Percentiles rank a stretch among this genome's conserved stretches.
Conservation (phyloP, 1,284 basidiomycete species). For the Moniliophthora roreri region DNA sequence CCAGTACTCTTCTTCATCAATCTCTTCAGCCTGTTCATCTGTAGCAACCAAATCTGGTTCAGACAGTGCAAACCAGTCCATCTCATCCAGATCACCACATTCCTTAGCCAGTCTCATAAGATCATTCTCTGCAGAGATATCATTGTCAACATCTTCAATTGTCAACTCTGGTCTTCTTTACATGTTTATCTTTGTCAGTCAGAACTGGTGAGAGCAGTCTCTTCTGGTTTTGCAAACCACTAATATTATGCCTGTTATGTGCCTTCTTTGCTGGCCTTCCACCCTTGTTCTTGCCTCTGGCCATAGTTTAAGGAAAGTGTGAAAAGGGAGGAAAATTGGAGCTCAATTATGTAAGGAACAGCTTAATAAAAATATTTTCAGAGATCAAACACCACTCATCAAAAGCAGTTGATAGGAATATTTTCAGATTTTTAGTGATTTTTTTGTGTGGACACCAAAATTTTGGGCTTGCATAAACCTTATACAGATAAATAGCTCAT, state of each 20-base stretch:
- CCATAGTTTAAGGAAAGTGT: background rate
- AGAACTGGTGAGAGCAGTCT: too few relatives aligned
- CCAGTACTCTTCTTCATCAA: background rate
- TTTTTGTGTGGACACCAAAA: constrained; percentile 13
- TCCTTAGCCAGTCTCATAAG: too few relatives aligned
- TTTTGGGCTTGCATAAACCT: too few relatives aligned
- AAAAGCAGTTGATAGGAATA: constrained; percentile 8
- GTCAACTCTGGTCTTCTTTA: background rate
- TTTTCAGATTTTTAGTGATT: constrained; percentile 13
- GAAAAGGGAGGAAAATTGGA: background rate
- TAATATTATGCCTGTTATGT: background rate
- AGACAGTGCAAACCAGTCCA: background rate
- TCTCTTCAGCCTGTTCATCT: background rate
- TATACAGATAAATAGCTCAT: too few relatives aligned
- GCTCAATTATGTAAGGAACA: background rate
- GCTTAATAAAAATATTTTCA: background rate
- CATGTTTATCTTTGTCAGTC: background rate
- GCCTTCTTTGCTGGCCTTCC: background rate
- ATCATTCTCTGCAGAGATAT: too few relatives aligned
- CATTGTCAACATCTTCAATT: too few relatives aligned
- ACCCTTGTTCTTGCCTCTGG: background rate
- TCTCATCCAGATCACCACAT: too few relatives aligned
- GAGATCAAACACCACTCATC: constrained; percentile 8
- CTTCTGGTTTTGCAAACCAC: constrained; percentile 1
- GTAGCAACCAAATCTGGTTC: background rate